phyloP scores from a whole-genome alignment of 192 early-diverging fungal species.

The Coemansia sp. region DNA sequence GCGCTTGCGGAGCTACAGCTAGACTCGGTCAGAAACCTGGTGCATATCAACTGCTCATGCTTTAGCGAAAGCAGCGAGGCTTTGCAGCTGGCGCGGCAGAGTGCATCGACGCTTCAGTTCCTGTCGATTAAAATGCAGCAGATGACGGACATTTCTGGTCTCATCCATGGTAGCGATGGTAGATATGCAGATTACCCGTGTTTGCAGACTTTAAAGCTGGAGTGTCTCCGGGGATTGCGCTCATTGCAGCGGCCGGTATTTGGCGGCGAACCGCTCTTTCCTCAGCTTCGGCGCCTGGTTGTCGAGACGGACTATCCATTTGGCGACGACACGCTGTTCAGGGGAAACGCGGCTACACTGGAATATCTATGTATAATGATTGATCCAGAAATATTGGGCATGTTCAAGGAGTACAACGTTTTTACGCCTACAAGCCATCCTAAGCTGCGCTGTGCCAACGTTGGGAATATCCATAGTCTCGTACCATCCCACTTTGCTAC shows the following conservation, averaged over 20 bases:
- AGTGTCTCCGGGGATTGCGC: not conserved
- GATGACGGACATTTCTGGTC: not conserved
- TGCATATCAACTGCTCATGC: not conserved
- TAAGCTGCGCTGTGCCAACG: not conserved
- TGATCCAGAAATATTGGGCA: not conserved
- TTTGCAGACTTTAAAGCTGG: not conserved
- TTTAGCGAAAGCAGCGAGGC: not conserved
- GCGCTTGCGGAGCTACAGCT: not conserved
- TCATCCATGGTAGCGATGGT: not conserved
- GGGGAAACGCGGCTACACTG: not conserved
- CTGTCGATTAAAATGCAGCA: not conserved
- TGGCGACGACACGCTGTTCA: not conserved
- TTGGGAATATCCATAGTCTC: not conserved
- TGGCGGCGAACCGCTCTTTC: not conserved
- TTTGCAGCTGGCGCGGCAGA: not conserved
- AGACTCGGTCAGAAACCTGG: not conserved
- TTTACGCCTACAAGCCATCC: not conserved
- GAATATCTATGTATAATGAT: not conserved
- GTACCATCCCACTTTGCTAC: not conserved
- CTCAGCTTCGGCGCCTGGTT: not conserved
- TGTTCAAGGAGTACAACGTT: not conserved
- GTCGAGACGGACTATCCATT: not conserved
- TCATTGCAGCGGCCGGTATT: not conserved
- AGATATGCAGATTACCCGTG: not conserved
- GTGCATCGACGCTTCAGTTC: not conserved